These are phyloP conservation scores for Geoglossum cookeanum DNA, from an alignment of 2,329 filamentous ascomycete genomes.

Conservation along the genomic window DNA sequence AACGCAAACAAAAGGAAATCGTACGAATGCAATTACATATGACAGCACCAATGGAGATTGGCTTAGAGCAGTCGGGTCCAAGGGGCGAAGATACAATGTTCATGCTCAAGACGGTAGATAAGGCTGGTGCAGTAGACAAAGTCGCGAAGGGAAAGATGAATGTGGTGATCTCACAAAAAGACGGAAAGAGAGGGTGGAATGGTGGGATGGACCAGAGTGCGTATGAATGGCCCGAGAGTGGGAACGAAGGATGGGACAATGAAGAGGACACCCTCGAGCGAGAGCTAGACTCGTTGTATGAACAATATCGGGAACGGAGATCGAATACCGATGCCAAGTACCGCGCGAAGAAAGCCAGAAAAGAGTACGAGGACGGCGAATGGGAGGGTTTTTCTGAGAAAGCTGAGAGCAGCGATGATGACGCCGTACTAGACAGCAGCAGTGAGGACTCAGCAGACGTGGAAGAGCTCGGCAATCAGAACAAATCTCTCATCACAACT, in stretches of 20 bases:
- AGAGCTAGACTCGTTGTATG: conserved; percentile 76
- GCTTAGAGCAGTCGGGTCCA: conserved; percentile 68
- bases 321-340: conserved; percentile 70
- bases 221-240: conserved; percentile 40
- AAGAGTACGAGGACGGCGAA: conserved; percentile 66
- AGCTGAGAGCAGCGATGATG: conserved; percentile 38
- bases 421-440: conserved; percentile 36
- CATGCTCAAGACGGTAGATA: conserved; percentile 62
- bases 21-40: conserved; percentile 96
- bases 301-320: conserved; percentile 63
- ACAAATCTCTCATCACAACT: conserved; percentile 36
- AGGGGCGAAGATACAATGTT: conserved; percentile 73
- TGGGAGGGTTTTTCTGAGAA: conserved; percentile 75
- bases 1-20: conserved; percentile 84
- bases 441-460: conserved; percentile 44
- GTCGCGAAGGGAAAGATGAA: conserved; percentile 66
- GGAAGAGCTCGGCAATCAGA: conserved; percentile 27
- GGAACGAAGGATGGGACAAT: conserved; percentile 43
- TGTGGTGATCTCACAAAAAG: conserved; percentile 33
- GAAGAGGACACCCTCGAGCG: conserved; percentile 68
- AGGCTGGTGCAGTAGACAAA: conserved; percentile 47
- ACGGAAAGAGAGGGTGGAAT: conserved; percentile 19
- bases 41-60: conserved; percentile 88
- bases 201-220: conserved; percentile 29
- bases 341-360: conserved; percentile 71